Percentiles rank a stretch among this genome's conserved stretches.
phyloP scores from a whole-genome alignment of 805 yeast species.

The Groenewaldozyma tartarivorans region DNA sequence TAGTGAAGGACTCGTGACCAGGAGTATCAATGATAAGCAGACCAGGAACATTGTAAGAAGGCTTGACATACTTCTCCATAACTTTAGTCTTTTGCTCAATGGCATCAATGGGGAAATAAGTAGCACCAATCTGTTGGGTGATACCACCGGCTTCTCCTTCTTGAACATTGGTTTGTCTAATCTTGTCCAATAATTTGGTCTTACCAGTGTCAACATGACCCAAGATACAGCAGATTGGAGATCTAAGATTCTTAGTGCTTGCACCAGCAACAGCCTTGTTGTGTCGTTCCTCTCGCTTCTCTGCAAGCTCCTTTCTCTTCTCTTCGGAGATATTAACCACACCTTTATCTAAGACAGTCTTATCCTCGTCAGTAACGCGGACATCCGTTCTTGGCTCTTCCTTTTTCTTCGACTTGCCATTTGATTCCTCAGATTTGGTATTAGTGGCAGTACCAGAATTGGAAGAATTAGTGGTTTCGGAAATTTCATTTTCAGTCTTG shows the following conservation, averaged over 20 bases:
- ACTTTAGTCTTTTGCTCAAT: conserved; percentile 84
- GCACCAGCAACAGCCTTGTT: conserved; percentile 29
- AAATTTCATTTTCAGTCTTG: conserved; percentile 15
- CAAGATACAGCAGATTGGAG: conserved; percentile 97
- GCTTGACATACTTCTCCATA: conserved; percentile 79
- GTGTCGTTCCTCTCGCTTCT: conserved; percentile 29
- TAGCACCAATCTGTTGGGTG: conserved; percentile 99
- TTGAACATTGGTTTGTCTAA: conserved; percentile 98
- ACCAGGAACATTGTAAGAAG: conserved; percentile 90
- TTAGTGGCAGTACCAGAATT: conserved; percentile 3
- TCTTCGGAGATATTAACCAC: conserved; percentile 19
- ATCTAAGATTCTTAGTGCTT: conserved; percentile 61
- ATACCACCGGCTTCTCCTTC: conserved; percentile 99
- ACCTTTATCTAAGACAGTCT: conserved; percentile 23
- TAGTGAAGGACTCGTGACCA: conserved; percentile 98
- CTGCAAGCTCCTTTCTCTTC: conserved; percentile 32
- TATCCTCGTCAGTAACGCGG: conserved; percentile 23
- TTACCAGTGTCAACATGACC: conserved; percentile 99
- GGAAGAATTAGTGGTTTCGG: conserved; percentile 9
- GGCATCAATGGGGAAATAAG: conserved; percentile 96
- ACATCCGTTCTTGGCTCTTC: conserved; percentile 17
- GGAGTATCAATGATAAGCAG: conserved; percentile 95
- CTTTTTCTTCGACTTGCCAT: conserved; percentile 23
- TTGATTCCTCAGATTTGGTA: conserved; percentile 23
- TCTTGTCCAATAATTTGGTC: conserved; percentile 90